Conservation (phyloP, 192 early-diverging fungal genomes). For the Rhizophagus sp. region DNA sequence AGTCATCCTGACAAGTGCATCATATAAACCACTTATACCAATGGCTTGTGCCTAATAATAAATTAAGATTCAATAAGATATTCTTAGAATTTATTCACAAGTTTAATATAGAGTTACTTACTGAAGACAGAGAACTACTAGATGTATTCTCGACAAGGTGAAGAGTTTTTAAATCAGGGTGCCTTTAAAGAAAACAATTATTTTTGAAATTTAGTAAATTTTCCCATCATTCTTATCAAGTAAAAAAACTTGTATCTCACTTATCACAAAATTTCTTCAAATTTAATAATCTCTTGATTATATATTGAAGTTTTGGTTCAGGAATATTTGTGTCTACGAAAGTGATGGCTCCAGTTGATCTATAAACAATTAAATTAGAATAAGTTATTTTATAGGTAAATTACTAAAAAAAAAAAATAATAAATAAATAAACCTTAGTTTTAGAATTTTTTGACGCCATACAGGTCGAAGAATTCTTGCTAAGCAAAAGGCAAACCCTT, state of each 20-base stretch:
- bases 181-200: neutral
- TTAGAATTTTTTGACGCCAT: conserved; percentile 21
- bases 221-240: neutral
- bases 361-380: neutral
- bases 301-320: neutral
- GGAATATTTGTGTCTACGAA: conserved; percentile 15
- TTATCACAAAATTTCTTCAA: conserved; percentile 17
- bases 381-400: neutral
- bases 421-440: neutral
- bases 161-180: neutral
- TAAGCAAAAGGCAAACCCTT: conserved; percentile 23
- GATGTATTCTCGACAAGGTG: neutral
- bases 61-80: neutral
- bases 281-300: neutral
- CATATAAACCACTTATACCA: conserved; percentile 14
- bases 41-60: neutral
- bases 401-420: too few relatives aligned
- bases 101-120: neutral
- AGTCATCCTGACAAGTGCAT: conserved; percentile 2
- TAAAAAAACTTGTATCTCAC: neutral
- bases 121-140: neutral
- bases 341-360: too few relatives aligned
- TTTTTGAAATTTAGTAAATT: neutral
- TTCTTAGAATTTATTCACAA: neutral
- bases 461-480: conserved; percentile 27